A percentile compares a stretch with the other conserved stretches of the same genome.
phyloP scores from a whole-genome alignment of 306 rosid species.

The Cicer chorassanicum region DNA sequence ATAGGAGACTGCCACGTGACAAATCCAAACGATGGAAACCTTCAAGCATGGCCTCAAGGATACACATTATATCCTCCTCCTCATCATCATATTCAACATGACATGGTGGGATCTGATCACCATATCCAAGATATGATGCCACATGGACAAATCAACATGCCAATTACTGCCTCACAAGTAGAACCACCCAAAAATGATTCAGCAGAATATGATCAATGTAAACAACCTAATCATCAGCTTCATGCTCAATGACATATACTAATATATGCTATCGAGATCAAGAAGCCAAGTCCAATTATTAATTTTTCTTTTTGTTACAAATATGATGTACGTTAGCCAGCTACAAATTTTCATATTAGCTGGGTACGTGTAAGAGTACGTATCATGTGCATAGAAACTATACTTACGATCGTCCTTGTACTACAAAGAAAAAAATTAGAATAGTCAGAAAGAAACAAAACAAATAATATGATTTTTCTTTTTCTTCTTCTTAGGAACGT shows the following conservation, averaged over 20 bases:
- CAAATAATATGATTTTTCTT: too few species aligned
- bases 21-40: slow-evolving; percentile 52
- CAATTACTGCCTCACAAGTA: slow-evolving; percentile 57
- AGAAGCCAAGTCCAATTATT: neutral
- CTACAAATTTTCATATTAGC: slow-evolving; percentile 18
- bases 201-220: slow-evolving; percentile 51
- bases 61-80: slow-evolving; percentile 52
- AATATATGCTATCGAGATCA: neutral
- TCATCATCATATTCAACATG: slow-evolving; percentile 50
- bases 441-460: neutral
- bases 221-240: slow-evolving; percentile 47
- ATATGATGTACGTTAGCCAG: neutral
- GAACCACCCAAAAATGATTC: slow-evolving; percentile 52
- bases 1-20: slow-evolving; percentile 61
- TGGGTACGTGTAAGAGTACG: neutral
- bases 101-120: slow-evolving; percentile 45
- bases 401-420: neutral
- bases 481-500: neutral
- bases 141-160: slow-evolving; percentile 60
- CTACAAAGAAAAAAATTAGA: neutral
- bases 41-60: slow-evolving; percentile 64
- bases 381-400: slow-evolving; percentile 14
- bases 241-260: slow-evolving; percentile 46
- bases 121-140: slow-evolving; percentile 57
- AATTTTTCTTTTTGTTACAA: neutral